Conservation (phyloP, 2,329 filamentous ascomycete species). For the Verticillium alfalfae region DNA sequence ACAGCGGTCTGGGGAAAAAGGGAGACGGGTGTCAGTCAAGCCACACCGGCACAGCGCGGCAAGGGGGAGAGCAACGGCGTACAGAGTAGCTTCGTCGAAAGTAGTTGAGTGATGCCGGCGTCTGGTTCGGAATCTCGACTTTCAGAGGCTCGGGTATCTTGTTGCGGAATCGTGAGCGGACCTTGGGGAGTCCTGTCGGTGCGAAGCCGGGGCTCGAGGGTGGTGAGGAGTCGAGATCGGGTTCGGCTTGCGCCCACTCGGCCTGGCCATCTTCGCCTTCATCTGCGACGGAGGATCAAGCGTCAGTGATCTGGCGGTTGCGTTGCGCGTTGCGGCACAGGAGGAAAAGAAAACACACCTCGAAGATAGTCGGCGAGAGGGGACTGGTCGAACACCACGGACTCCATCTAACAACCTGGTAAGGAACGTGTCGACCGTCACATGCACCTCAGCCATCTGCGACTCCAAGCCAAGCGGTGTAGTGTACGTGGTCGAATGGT, state of each 20-base stretch:
- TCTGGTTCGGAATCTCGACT: constrained; percentile 32
- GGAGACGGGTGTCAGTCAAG: constrained; percentile 10
- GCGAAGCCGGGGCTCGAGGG: constrained; percentile 49
- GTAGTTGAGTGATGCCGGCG: constrained; percentile 34
- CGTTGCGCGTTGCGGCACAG: background rate
- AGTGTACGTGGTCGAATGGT: background rate
- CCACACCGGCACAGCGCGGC: background rate
- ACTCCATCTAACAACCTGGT: constrained; percentile 60
- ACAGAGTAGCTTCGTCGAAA: constrained; percentile 48
- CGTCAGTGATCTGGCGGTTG: constrained; percentile 10
- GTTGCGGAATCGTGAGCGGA: constrained; percentile 47
- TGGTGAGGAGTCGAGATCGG: constrained; percentile 35
- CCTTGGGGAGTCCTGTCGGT: constrained; percentile 48
- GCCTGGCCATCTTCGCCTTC: constrained; percentile 43
- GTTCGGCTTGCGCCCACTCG: constrained; percentile 39
- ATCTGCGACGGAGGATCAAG: constrained; percentile 22
- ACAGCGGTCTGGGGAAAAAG: constrained; percentile 53
- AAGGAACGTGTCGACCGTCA: constrained; percentile 6
- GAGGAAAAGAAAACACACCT: constrained; percentile 49
- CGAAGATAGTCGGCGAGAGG: constrained; percentile 86
- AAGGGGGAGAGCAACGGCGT: constrained; percentile 18
- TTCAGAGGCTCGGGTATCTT: constrained; percentile 38
- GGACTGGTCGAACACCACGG: constrained; percentile 78
- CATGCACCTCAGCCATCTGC: constrained; percentile 12
- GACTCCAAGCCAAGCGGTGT: background rate